Conservation (phyloP, 805 yeast species). For the Pichia exigua region DNA sequence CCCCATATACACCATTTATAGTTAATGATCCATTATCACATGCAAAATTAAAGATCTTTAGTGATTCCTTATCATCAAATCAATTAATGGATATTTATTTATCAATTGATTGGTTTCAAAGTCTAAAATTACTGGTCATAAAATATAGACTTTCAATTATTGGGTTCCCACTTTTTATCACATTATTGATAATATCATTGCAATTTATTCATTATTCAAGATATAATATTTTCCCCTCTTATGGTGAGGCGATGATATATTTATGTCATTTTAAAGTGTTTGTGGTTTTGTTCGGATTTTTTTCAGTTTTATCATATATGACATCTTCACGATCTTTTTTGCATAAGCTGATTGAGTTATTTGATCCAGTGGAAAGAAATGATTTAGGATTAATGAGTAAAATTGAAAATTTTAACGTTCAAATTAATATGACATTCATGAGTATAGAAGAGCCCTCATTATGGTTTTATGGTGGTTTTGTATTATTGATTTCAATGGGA, state of each 20-base stretch:
- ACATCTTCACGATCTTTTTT: conserved; percentile 35
- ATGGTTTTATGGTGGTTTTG: conserved; percentile 53
- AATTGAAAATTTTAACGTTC: conserved; percentile 29
- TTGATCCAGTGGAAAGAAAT: conserved; percentile 49
- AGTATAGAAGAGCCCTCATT: conserved; percentile 55
- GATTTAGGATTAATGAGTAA: conserved; percentile 37
- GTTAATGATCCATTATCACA: conserved; percentile 16
- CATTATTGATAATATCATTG: conserved; percentile 40
- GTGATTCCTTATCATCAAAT: conserved; percentile 30
- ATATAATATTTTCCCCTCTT: conserved; percentile 34
- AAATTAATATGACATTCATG: conserved; percentile 51
- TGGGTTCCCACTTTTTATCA: conserved; percentile 58
- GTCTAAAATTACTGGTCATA: conserved; percentile 62
- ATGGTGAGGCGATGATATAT: conserved; percentile 37
- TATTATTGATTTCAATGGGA: conserved; percentile 39
- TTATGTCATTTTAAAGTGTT: conserved; percentile 29
- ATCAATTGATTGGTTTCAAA: conserved; percentile 46
- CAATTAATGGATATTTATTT: conserved; percentile 33
- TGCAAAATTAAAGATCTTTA: conserved; percentile 42
- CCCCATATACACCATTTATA: conserved; percentile 41
- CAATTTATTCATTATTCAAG: conserved; percentile 45
- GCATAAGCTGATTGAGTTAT: conserved; percentile 10
- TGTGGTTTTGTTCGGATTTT: conserved; percentile 15
- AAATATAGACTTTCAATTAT: conserved; percentile 72
- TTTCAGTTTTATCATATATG: conserved; percentile 34